phyloP scores from a whole-genome alignment of 164 flowering plant genomes.

The Macadamia integrifolia region DNA sequence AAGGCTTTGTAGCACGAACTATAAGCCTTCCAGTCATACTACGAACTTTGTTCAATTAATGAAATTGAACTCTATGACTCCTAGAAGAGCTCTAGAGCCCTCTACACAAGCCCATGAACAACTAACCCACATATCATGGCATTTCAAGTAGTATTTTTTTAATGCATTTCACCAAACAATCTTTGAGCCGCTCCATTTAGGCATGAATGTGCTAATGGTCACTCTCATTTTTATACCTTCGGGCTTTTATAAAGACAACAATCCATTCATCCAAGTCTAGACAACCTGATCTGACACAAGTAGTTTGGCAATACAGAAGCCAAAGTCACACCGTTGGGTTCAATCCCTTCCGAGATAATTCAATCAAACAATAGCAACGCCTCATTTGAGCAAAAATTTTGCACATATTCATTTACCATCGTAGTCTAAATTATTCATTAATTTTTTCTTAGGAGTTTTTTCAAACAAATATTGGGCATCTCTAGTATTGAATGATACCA shows the following conservation, averaged over 20 bases:
- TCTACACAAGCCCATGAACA: constrained; percentile 47
- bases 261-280: constrained; percentile 46
- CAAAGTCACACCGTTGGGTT: constrained; percentile 44
- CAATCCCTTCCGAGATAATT: constrained; percentile 42
- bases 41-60: no score
- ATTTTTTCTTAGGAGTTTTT: constrained; percentile 35
- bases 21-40: no score
- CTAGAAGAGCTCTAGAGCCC: constrained; percentile 39
- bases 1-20: no score
- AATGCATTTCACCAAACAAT: constrained; percentile 41
- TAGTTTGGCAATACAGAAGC: constrained; percentile 48
- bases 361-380: constrained; percentile 47
- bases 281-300: constrained; percentile 48
- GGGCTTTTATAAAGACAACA: constrained; percentile 31
- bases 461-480: constrained; percentile 50
- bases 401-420: constrained; percentile 56
- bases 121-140: constrained; percentile 66
- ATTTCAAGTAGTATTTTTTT: constrained; percentile 55
- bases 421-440: constrained; percentile 49
- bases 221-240: constrained; percentile 37
- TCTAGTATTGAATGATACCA: constrained; percentile 19
- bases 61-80: constrained; percentile 16
- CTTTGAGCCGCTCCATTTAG: constrained; percentile 46
- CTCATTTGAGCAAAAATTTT: constrained; percentile 34
- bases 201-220: constrained; percentile 67